Conservation (phyloP, 75 land plant genomes). For the Gnetum montanum region DNA sequence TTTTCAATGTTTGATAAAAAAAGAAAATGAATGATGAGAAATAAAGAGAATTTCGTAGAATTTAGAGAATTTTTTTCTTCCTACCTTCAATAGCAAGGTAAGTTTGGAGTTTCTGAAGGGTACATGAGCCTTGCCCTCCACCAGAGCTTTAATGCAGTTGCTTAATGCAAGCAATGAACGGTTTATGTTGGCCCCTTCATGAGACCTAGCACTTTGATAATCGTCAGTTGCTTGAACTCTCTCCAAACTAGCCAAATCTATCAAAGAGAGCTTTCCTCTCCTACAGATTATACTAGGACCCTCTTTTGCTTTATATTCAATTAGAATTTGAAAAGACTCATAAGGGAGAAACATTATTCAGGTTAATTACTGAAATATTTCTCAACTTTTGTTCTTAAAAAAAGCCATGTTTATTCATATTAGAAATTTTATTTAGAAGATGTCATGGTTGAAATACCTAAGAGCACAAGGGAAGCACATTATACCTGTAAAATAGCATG, state of each 20-base stretch:
- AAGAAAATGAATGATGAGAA: too few relatives aligned
- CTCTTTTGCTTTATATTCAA: slow-evolving; percentile 6
- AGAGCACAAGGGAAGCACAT: too few relatives aligned
- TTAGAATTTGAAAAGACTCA: slow-evolving; percentile 15
- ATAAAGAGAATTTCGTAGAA: too few relatives aligned
- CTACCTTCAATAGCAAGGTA: slow-evolving; percentile 23
- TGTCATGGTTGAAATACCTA: too few relatives aligned
- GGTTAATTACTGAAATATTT: too few relatives aligned
- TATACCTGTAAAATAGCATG: slow-evolving; percentile 26
- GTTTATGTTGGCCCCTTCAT: slow-evolving; percentile 27
- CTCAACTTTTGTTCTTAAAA: too few relatives aligned
- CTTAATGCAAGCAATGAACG: slow-evolving; percentile 18
- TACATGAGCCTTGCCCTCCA: slow-evolving; percentile 19
- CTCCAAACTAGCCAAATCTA: slow-evolving; percentile 28
- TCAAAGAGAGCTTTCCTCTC: slow-evolving; percentile 17
- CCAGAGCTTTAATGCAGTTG: slow-evolving; percentile 24
- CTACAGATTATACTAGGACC: slow-evolving; percentile 6
- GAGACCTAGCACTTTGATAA: slow-evolving; percentile 10
- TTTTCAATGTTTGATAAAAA: too few relatives aligned
- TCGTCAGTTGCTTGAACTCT: slow-evolving; percentile 25
- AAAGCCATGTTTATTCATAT: too few relatives aligned
- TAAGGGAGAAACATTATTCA: too few relatives aligned
- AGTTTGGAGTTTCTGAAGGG: slow-evolving; percentile 25
- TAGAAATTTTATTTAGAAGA: too few relatives aligned
- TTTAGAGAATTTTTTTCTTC: not conserved